Evolutionary conservation across 345 rosid genomes (phyloP), one percentile per base, ranked within the genome.

Genomic region (Moringa oleifera): DNA sequence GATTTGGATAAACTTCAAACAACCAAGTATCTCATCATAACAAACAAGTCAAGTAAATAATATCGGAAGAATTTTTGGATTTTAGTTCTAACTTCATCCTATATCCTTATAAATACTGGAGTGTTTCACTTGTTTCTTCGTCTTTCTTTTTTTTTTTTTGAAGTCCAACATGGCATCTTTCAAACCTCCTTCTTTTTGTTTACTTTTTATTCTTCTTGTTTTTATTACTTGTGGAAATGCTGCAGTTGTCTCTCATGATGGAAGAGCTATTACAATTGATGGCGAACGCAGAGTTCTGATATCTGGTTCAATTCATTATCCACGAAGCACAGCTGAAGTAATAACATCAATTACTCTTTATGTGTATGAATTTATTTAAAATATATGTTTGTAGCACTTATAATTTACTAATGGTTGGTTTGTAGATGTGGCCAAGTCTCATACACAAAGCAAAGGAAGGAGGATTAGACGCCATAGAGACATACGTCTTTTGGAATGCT

Each of bases 301-400:
- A 23, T 83, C 91, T 6, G 91, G 91, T 51, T 83, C 91, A 13
- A 83, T 83, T 68, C 91, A 85, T 61, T 85, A 85, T 23, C 88
- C 86, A 25, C 63, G 88, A 65, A 85, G 91, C 66, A 85, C 88
- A 22, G 67, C 74, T 33, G 82, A 74, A 58, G 18, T 18, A 51
- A 1, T 33, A n/a, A 6, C 5, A 18, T 18, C 22, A 5, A 0
- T 20, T 28, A 22, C 25, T 13, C 10, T 33, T 33, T 33, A 33
- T 19, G 20, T 50, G 0, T 12, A 7, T n/a, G 18, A 16, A 0
- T 20, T 22, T 2, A 11, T 31, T 21, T 22, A 41, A 0, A 11
- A 20, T 47, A 53, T 58, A 17, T 46, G 1, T 17, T 16, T 6
- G 47, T 53, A 21, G 37, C 7, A 25, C 20, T 55, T 18, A 10